phyloP scores from a whole-genome alignment of 2,329 filamentous ascomycete genomes.

The Tolypocladium amazonense region DNA sequence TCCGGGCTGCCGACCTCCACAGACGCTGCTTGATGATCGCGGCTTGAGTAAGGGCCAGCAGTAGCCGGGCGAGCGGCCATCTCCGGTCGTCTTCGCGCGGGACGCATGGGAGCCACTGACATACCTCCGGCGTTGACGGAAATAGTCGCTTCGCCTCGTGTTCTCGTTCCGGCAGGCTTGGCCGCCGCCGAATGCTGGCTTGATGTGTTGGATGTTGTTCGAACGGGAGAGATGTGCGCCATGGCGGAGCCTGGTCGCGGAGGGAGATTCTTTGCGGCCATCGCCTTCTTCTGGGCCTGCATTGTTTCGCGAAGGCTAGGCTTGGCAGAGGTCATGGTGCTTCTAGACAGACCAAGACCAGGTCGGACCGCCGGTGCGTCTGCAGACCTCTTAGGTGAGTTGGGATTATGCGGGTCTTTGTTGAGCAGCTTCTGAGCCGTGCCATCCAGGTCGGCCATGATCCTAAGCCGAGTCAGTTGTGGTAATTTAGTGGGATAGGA shows the following conservation, averaged over 20 bases:
- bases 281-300: slow-evolving; percentile 65
- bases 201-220: slow-evolving; percentile 27
- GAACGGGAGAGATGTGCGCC: slow-evolving; percentile 47
- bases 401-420: slow-evolving; percentile 75
- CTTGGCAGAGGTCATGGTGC: slow-evolving; percentile 46
- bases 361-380: slow-evolving; percentile 38
- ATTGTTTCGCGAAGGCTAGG: slow-evolving; percentile 73
- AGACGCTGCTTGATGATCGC: slow-evolving; percentile 35
- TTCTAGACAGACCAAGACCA: slow-evolving; percentile 51
- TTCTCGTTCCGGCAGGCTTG: slow-evolving; percentile 25
- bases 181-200: slow-evolving; percentile 14
- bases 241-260: slow-evolving; percentile 52
- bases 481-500: background rate
- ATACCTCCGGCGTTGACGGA: slow-evolving; percentile 43
- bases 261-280: slow-evolving; percentile 40
- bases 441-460: slow-evolving; percentile 67
- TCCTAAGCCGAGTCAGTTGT: slow-evolving; percentile 34
- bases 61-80: slow-evolving; percentile 50
- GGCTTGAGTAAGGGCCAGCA: slow-evolving; percentile 54
- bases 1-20: slow-evolving; percentile 34
- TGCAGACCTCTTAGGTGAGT: slow-evolving; percentile 47
- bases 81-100: slow-evolving; percentile 46
- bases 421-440: slow-evolving; percentile 72
- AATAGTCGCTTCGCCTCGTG: slow-evolving; percentile 32
- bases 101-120: slow-evolving; percentile 54